A percentile compares a stretch with the other conserved stretches of the same genome.
These are phyloP conservation scores for Camelina hispida DNA, from an alignment of 345 rosid genomes.

Conservation along the genomic window DNA sequence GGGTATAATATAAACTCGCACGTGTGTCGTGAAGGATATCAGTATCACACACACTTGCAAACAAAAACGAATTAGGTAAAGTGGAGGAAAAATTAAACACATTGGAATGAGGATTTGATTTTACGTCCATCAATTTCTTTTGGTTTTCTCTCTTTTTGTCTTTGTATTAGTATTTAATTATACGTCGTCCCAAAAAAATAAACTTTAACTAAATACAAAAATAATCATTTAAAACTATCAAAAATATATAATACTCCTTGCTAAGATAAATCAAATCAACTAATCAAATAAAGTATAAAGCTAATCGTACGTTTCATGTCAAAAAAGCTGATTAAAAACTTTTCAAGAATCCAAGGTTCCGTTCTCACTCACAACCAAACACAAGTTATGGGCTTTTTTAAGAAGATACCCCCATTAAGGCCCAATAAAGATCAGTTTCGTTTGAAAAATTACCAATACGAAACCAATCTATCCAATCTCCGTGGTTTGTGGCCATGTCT, in stretches of 20 bases:
- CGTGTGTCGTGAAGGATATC: conserved; percentile 15
- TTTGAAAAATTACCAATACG: neutral
- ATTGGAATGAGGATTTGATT: conserved; percentile 46
- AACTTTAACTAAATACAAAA: neutral
- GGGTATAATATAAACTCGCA: neutral
- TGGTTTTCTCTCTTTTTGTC: conserved; percentile 21
- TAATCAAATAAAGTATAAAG: conserved; percentile 3
- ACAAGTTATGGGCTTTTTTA: neutral
- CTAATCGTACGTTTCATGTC: conserved; percentile 25
- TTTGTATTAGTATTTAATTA: conserved; percentile 10
- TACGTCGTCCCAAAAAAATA: conserved; percentile 11
- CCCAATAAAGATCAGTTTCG: neutral
- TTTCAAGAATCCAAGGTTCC: conserved; percentile 28
- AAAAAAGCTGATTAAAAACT: neutral
- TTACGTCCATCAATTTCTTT: conserved; percentile 37
- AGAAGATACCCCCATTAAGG: neutral
- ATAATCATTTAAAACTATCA: neutral
- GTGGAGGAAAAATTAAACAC: neutral
- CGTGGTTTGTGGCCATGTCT: conserved; percentile 17
- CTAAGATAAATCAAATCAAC: neutral
- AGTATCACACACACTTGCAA: conserved; percentile 27
- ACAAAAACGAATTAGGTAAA: conserved; percentile 36
- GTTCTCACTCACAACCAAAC: conserved; percentile 12
- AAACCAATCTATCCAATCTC: neutral
- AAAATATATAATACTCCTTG: neutral